These are phyloP conservation scores for Penicillium paradoxum DNA, from an alignment of 495 filamentous ascomycete species.

Conservation along the genomic window DNA sequence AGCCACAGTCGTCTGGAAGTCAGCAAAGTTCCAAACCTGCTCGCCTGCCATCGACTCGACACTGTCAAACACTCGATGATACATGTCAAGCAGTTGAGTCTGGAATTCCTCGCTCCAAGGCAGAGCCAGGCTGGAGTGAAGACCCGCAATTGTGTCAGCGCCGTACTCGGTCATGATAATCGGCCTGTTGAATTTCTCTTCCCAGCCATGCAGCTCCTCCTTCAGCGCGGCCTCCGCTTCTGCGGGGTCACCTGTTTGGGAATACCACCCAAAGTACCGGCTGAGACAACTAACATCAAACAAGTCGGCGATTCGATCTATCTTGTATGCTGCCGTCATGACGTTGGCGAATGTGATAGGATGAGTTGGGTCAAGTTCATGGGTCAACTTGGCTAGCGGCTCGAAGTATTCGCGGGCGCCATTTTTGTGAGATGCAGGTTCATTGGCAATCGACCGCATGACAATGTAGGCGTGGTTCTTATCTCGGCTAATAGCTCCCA, in stretches of 20 bases:
- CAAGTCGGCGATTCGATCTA: background rate
- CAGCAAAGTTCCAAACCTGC: slow-evolving; percentile 14
- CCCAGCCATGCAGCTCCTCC: slow-evolving; percentile 1
- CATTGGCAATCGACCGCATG: slow-evolving; percentile 8
- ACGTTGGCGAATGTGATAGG: slow-evolving; percentile 6
- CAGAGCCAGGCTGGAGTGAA: slow-evolving; percentile 2
- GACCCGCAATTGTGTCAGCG: slow-evolving; percentile 7
- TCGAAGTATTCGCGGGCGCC: slow-evolving; percentile 4
- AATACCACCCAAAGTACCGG: slow-evolving; percentile 7
- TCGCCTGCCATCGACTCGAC: slow-evolving; percentile 9
- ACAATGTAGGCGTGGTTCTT: slow-evolving; percentile 4
- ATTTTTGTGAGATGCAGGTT: background rate
- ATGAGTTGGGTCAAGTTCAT: background rate
- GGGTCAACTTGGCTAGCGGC: background rate
- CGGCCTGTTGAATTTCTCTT: slow-evolving; percentile 7
- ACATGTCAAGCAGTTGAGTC: slow-evolving; percentile 7
- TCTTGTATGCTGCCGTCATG: background rate
- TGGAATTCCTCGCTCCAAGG: slow-evolving; percentile 13
- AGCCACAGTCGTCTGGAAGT: slow-evolving; percentile 5
- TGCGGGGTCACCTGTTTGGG: background rate
- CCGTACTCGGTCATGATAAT: slow-evolving; percentile 15
- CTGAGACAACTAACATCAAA: slow-evolving; percentile 2
- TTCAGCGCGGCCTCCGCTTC: background rate
- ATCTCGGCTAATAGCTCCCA: slow-evolving; percentile 1
- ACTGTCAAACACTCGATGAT: slow-evolving; percentile 11